Evolutionary conservation across 768 basidiomycete species (phyloP).

Genomic region (Amanita exitialis): DNA sequence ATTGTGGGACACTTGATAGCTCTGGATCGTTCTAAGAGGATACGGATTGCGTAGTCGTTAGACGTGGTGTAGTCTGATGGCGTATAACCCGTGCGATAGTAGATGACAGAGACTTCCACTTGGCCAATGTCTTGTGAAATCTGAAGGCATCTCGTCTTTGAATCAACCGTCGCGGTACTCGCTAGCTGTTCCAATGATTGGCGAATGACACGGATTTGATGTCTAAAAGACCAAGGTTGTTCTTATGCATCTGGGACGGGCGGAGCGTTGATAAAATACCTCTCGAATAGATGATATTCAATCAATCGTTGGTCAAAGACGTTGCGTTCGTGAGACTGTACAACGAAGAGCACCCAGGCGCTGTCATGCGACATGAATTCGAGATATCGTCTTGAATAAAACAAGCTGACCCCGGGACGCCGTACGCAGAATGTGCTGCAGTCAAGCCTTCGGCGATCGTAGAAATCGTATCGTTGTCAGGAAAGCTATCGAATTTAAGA

Average conservation of each 20-base stretch:
- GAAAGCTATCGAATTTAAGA: conserved; percentile 49
- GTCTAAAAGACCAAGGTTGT: conserved; percentile 26
- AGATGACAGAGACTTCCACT: conserved; percentile 77
- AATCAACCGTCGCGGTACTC: conserved; percentile 43
- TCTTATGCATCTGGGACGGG: background rate
- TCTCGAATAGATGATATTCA: conserved; percentile 79
- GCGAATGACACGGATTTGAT: conserved; percentile 65
- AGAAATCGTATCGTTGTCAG: conserved; percentile 59
- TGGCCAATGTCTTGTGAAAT: conserved; percentile 24
- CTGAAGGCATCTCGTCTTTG: conserved; percentile 30
- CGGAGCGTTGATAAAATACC: conserved; percentile 29
- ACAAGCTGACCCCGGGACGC: conserved; percentile 33
- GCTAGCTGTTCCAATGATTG: conserved; percentile 68
- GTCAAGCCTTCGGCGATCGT: conserved; percentile 71
- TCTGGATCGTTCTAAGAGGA: conserved; percentile 65
- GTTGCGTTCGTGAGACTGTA: conserved; percentile 83
- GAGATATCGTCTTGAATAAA: background rate
- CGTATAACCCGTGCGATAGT: conserved; percentile 86
- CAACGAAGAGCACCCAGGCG: conserved; percentile 71
- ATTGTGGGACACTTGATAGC: conserved; percentile 94
- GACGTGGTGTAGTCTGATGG: conserved; percentile 70
- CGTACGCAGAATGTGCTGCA: conserved; percentile 70
- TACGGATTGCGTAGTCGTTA: conserved; percentile 60
- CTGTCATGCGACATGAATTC: conserved; percentile 15
- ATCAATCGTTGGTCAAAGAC: conserved; percentile 89